phyloP scores from a whole-genome alignment of 2,329 filamentous ascomycete genomes.

The Aspergillus phoenicis region DNA sequence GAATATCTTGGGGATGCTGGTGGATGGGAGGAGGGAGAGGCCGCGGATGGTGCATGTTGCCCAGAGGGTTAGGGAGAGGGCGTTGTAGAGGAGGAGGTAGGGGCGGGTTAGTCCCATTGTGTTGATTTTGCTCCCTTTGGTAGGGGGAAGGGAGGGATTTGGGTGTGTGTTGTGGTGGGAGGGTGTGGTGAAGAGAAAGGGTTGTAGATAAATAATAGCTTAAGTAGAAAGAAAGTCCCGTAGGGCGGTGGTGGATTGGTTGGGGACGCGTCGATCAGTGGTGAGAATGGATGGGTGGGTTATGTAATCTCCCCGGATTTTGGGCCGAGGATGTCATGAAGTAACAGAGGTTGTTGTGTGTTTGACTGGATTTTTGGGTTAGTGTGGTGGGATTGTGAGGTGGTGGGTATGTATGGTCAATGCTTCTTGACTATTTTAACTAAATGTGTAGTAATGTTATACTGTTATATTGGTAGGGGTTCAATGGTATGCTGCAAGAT shows the following conservation, averaged over 20 bases:
- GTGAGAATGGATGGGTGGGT: neutral
- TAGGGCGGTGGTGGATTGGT: neutral
- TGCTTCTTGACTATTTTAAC: no score
- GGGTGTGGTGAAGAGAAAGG: neutral
- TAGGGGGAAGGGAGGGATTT: neutral
- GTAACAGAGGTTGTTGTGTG: neutral
- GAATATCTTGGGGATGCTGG: conserved; percentile 50
- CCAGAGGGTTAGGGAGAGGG: conserved; percentile 77
- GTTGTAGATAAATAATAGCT: neutral
- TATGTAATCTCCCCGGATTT: conserved; percentile 9
- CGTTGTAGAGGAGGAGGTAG: conserved; percentile 88
- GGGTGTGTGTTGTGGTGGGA: neutral
- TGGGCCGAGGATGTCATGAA: no score
- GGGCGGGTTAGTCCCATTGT: conserved; percentile 52
- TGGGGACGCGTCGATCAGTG: neutral
- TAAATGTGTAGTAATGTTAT: no score
- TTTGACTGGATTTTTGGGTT: neutral
- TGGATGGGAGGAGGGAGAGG: conserved; percentile 53
- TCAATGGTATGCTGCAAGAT: no score
- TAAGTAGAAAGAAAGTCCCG: neutral
- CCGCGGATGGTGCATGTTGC: conserved; percentile 72
- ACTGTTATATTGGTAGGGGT: no score
- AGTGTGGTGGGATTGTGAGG: neutral
- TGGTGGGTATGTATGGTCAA: no score
- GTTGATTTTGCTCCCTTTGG: neutral